These are phyloP conservation scores for Sonneratia alba DNA, from an alignment of 345 rosid species.

Conservation along the genomic window DNA sequence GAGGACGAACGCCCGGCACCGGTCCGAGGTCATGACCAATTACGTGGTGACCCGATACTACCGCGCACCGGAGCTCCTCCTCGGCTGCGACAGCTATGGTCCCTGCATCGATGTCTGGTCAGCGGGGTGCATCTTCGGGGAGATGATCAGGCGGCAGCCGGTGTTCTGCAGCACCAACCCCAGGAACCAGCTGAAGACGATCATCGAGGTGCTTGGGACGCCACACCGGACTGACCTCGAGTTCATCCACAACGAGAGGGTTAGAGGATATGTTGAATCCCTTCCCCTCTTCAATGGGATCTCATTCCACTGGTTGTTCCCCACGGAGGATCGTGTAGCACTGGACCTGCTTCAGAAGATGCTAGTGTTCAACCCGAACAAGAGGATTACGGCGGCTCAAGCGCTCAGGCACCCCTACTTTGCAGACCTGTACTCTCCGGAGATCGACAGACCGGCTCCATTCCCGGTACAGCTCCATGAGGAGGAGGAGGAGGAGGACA, in stretches of 20 bases:
- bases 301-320: slow-evolving; percentile 45
- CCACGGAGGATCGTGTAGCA: slow-evolving; percentile 56
- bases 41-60: slow-evolving; percentile 93
- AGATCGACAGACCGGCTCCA: slow-evolving; percentile 53
- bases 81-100: slow-evolving; percentile 73
- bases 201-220: slow-evolving; percentile 65
- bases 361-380: no score
- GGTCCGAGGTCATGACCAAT: slow-evolving; percentile 77
- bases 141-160: slow-evolving; percentile 78
- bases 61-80: slow-evolving; percentile 88
- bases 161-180: slow-evolving; percentile 80
- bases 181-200: slow-evolving; percentile 69
- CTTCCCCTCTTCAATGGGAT: slow-evolving; percentile 55
- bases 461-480: slow-evolving; percentile 55
- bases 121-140: slow-evolving; percentile 84
- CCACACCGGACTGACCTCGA: slow-evolving; percentile 43
- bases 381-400: slow-evolving; percentile 35
- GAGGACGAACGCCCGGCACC: slow-evolving; percentile 46
- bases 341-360: no score
- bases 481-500: slow-evolving; percentile 55
- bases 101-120: slow-evolving; percentile 88
- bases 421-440: slow-evolving; percentile 52
- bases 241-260: slow-evolving; percentile 68
- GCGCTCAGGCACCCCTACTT: slow-evolving; percentile 81
- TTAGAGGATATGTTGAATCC: slow-evolving; percentile 50